Evolutionary conservation across 140 eudicot genomes (phyloP), one percentile per base, ranked within the genome.

Genomic region (Senecio squalidus): DNA sequence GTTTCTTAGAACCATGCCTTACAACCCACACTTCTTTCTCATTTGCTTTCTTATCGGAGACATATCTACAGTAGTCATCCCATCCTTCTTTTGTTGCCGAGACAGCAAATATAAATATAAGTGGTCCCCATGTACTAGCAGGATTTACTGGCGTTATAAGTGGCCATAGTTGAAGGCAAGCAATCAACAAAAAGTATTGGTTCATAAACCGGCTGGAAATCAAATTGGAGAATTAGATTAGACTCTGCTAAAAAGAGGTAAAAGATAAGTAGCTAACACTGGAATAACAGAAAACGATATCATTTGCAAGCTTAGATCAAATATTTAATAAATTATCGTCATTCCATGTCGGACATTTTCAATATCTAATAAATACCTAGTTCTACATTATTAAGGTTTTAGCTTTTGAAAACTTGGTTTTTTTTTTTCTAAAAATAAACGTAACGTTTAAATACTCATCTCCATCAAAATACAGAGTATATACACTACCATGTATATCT

Each of bases 21-120:
- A 86, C 92, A 73, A 92, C 94, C 96, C 98, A 92, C n/a, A 92
- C 98, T 84, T 84, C 76, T 76, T 87, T 92, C 79, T 92, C 96
- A 81, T 92, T 92, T 62, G 98, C 98, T 67, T 86, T 87, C 78
- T 79, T 92, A 76, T 92, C 98, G 6, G 96, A 86, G 47, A 92
- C 76, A 77, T 84, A 84, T 74, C 98, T 82, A 47, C 86, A 74
- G 73, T 92, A 84, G 69, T 92, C 98, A 81, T 92, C 98, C 98
- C 98, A 92, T 22, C 89, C 98, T 80, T 92, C 98, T 76, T 92
- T 92, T n/a, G 92, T 65, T 62, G 98, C 98, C 4, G 98, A 87
- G 62, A 92, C 95, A n/a, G 96, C 84, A 64, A 92, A 92, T 69
- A 92, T 92, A 71, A 92, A 82, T 52, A 92, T 71, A 58, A 92